phyloP scores from a whole-genome alignment of 2,329 filamentous ascomycete genomes.

The Aspergillus calidoustus region DNA sequence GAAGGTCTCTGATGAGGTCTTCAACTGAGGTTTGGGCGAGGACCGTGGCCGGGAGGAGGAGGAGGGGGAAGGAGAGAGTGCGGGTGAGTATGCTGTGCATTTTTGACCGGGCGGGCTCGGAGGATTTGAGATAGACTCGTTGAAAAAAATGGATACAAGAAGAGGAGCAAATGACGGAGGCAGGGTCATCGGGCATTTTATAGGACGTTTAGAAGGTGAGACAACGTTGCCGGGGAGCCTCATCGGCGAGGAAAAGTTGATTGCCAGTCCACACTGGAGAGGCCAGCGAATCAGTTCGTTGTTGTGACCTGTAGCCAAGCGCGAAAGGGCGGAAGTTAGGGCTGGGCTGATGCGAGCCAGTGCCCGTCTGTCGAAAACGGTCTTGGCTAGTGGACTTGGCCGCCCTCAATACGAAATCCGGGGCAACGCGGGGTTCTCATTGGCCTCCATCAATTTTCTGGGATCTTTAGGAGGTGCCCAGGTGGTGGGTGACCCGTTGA shows the following conservation, averaged over 20 bases:
- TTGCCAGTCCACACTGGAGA: background rate
- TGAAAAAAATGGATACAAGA: no score
- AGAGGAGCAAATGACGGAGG: no score
- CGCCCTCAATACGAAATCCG: background rate
- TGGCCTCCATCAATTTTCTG: background rate
- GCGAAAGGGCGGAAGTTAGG: background rate
- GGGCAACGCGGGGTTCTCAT: background rate
- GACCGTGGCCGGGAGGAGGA: background rate
- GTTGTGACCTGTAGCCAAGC: background rate
- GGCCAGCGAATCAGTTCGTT: background rate
- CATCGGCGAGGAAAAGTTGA: no score
- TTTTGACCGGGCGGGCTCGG: background rate
- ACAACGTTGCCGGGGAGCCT: no score
- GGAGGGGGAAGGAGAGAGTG: background rate
- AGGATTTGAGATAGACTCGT: no score
- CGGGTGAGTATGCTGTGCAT: background rate
- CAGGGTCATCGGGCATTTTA: no score
- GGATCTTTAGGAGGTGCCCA: no score
- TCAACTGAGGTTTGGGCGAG: background rate
- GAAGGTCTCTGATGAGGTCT: background rate
- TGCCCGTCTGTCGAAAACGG: background rate
- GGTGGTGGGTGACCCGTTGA: no score
- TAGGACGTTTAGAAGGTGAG: no score
- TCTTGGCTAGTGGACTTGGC: background rate
- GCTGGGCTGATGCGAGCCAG: background rate